Evolutionary conservation across 106 monocot species (phyloP).

Genomic region (Ottelia alismoides): DNA sequence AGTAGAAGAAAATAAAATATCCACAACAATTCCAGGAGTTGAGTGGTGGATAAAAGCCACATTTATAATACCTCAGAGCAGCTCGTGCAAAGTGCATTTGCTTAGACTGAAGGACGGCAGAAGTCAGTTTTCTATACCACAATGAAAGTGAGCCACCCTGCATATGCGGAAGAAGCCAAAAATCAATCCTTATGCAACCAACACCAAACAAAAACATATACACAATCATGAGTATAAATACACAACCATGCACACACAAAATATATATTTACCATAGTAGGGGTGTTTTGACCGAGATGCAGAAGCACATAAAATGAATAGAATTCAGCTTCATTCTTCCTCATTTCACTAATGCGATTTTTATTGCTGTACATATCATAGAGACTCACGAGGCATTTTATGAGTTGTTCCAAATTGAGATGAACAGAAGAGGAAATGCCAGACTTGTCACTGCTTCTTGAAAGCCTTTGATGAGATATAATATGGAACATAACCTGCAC

Average conservation of each 20-base stretch:
- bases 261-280: conserved; percentile 63
- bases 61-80: conserved; percentile 44
- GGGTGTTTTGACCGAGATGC: conserved; percentile 53
- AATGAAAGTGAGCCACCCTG: conserved; percentile 62
- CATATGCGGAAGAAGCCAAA: too few species aligned
- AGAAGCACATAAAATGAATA: conserved; percentile 87
- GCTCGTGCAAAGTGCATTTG: conserved; percentile 68
- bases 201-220: conserved; percentile 3
- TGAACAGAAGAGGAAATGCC: conserved; percentile 57
- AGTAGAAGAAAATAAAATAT: background rate
- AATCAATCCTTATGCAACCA: background rate
- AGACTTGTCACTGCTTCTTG: conserved; percentile 19
- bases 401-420: conserved; percentile 92
- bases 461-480: conserved; percentile 62
- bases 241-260: too few species aligned
- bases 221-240: too few species aligned
- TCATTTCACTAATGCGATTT: conserved; percentile 21
- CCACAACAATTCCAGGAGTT: background rate
- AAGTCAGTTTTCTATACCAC: conserved; percentile 59
- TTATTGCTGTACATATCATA: conserved; percentile 58
- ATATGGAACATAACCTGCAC: conserved; percentile 86
- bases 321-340: conserved; percentile 62
- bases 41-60: background rate
- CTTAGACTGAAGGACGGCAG: conserved; percentile 46
- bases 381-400: conserved; percentile 68